phyloP scores from a whole-genome alignment of 345 rosid species.

The Pistacia integerrima region DNA sequence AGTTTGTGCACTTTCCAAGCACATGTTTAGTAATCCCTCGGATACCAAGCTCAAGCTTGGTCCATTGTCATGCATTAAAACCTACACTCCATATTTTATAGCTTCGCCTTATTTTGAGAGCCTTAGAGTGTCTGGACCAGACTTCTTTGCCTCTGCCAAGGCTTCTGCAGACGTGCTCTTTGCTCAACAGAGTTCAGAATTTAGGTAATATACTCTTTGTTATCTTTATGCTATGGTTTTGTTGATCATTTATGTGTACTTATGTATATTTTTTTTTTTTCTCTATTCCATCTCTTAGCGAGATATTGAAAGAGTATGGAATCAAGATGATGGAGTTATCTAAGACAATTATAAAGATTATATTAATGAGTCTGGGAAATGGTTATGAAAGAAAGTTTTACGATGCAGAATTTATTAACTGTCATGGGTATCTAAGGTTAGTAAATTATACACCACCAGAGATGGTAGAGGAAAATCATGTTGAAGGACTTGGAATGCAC shows the following conservation, averaged over 20 bases:
- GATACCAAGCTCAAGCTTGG: conserved; percentile 71
- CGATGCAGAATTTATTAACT: conserved; percentile 48
- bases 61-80: conserved; percentile 43
- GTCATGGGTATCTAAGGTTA: conserved; percentile 71
- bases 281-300: conserved; percentile 31
- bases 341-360: conserved; percentile 44
- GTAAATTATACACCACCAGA: conserved; percentile 60
- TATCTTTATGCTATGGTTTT: conserved; percentile 1
- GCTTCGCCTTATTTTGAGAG: conserved; percentile 88
- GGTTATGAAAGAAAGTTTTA: conserved; percentile 36
- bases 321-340: conserved; percentile 56
- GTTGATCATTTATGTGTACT: conserved; percentile 12
- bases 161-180: conserved; percentile 54
- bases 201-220: conserved; percentile 41
- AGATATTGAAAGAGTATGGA: conserved; percentile 61
- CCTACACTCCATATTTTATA: conserved; percentile 70
- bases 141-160: conserved; percentile 60
- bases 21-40: conserved; percentile 49
- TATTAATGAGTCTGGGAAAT: conserved; percentile 52
- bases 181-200: conserved; percentile 40
- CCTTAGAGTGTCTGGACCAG: conserved; percentile 65
- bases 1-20: conserved; percentile 39
- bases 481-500: conserved; percentile 82
- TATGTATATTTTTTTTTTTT: neutral
- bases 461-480: conserved; percentile 37